Conservation (phyloP, 2,329 filamentous ascomycete genomes). For the Sarocladiaceae sp. region DNA sequence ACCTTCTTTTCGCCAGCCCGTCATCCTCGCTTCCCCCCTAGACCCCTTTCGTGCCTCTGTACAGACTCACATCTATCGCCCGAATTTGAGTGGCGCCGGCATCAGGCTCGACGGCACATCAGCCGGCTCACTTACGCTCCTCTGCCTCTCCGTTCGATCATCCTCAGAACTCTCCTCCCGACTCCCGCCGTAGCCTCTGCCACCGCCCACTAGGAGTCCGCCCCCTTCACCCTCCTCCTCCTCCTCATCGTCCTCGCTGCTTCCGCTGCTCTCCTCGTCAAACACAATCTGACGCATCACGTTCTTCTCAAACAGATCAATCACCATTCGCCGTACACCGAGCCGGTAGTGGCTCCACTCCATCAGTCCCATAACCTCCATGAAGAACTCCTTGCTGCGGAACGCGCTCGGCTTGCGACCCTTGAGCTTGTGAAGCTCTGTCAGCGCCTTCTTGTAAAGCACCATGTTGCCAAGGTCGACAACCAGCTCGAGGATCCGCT, state of each 20-base stretch:
- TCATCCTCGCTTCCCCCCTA: too few relatives aligned
- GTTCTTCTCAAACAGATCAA: constrained; percentile 89
- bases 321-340: constrained; percentile 78
- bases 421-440: constrained; percentile 75
- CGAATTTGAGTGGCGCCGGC: constrained; percentile 27
- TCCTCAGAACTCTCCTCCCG: constrained; percentile 35
- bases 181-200: constrained; percentile 48
- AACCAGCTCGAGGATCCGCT: constrained; percentile 77
- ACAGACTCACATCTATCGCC: constrained; percentile 17
- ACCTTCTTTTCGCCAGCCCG: too few relatives aligned
- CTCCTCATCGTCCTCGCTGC: constrained; percentile 42
- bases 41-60: too few relatives aligned
- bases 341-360: constrained; percentile 87
- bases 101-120: constrained; percentile 27
- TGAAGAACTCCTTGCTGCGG: constrained; percentile 69
- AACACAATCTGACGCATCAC: constrained; percentile 82
- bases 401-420: constrained; percentile 70
- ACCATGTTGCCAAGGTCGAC: constrained; percentile 91
- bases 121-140: constrained; percentile 42
- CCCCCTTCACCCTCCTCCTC: constrained; percentile 51
- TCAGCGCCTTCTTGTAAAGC: constrained; percentile 78
- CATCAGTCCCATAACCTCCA: constrained; percentile 75
- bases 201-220: constrained; percentile 44
- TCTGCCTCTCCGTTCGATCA: constrained; percentile 51
- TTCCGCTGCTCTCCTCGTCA: constrained; percentile 61